A percentile compares a stretch with the other conserved stretches of the same genome.
Conservation (phyloP, 2,329 filamentous ascomycete species). For the Orbilia oligospora region DNA sequence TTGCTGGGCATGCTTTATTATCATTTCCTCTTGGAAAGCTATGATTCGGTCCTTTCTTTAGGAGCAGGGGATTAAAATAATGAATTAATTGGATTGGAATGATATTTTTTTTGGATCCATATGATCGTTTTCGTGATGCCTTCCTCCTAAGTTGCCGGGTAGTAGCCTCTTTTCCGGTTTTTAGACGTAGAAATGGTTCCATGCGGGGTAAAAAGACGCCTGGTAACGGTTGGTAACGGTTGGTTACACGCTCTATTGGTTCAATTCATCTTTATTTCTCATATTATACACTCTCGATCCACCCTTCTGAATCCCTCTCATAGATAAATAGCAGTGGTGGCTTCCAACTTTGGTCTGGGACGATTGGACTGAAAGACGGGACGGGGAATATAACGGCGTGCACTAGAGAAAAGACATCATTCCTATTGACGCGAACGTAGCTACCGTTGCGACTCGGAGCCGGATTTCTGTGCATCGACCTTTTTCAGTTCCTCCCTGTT, state of each 20-base stretch:
- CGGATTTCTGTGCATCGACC: conserved; percentile 75
- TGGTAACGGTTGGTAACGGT: not conserved
- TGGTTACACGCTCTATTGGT: not conserved
- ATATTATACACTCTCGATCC: not conserved
- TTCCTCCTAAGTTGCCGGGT: not conserved
- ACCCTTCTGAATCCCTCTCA: not conserved
- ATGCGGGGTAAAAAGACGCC: not conserved
- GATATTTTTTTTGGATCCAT: not conserved
- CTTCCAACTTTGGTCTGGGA: not conserved
- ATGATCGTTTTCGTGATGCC: not conserved
- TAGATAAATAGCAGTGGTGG: not conserved
- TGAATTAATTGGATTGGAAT: conserved; percentile 17
- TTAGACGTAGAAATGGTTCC: not conserved
- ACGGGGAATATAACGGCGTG: not conserved
- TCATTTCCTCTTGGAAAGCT: not conserved
- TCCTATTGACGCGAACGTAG: not conserved
- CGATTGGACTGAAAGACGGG: not conserved
- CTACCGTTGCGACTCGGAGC: conserved; percentile 56
- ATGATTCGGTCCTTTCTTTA: conserved; percentile 7
- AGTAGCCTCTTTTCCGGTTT: not conserved
- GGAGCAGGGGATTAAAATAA: not conserved
- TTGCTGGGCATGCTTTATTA: not conserved
- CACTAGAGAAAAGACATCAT: not conserved
- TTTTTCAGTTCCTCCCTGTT: conserved; percentile 91
- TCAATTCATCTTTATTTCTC: not conserved